A percentile compares a stretch with the other conserved stretches of the same genome.
Evolutionary conservation across 225 moss, liverwort and hornwort species (phyloP).

Genomic region (Physcomitrellopsis africana): DNA sequence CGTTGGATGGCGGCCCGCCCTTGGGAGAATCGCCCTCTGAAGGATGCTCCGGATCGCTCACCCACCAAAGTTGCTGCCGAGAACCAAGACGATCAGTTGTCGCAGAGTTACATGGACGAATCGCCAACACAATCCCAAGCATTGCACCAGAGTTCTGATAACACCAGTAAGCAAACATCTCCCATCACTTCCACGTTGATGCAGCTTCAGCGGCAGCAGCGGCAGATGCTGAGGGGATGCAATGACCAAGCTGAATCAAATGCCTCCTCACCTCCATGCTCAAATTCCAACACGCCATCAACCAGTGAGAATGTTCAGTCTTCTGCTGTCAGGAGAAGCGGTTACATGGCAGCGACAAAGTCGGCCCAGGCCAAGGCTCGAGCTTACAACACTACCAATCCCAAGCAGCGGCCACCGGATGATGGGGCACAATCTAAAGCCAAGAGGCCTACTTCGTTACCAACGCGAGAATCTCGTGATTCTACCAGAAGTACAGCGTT

Average conservation of each 20-base stretch:
- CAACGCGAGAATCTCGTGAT: slow-evolving; percentile 42
- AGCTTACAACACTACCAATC: slow-evolving; percentile 69
- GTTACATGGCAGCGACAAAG: slow-evolving; percentile 93
- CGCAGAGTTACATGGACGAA: slow-evolving; percentile 37
- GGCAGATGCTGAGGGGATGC: slow-evolving; percentile 50
- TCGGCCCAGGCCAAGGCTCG: slow-evolving; percentile 88
- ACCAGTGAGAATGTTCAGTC: slow-evolving; percentile 31
- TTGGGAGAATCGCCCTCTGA: slow-evolving; percentile 79
- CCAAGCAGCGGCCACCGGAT: slow-evolving; percentile 58
- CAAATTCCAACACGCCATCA: slow-evolving; percentile 33
- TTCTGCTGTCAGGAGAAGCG: slow-evolving; percentile 43
- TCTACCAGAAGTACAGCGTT: slow-evolving; percentile 9
- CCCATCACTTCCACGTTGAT: slow-evolving; percentile 59
- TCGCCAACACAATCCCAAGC: slow-evolving; percentile 43
- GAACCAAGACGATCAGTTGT: slow-evolving; percentile 31
- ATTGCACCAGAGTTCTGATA: slow-evolving; percentile 15
- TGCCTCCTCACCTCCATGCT: slow-evolving; percentile 46
- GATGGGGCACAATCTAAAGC: slow-evolving; percentile 47
- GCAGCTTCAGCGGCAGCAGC: slow-evolving; percentile 62
- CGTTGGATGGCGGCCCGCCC: slow-evolving; percentile 99
- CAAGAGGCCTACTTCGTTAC: slow-evolving; percentile 59
- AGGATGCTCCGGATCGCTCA: slow-evolving; percentile 24
- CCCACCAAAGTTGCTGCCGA: slow-evolving; percentile 31
- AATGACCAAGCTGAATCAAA: slow-evolving; percentile 38
- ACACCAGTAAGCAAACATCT: slow-evolving; percentile 41